A percentile compares a stretch with the other conserved stretches of the same genome.
Conservation (phyloP, 78 protist genomes). For the Monocercomonoides exilis region DNA sequence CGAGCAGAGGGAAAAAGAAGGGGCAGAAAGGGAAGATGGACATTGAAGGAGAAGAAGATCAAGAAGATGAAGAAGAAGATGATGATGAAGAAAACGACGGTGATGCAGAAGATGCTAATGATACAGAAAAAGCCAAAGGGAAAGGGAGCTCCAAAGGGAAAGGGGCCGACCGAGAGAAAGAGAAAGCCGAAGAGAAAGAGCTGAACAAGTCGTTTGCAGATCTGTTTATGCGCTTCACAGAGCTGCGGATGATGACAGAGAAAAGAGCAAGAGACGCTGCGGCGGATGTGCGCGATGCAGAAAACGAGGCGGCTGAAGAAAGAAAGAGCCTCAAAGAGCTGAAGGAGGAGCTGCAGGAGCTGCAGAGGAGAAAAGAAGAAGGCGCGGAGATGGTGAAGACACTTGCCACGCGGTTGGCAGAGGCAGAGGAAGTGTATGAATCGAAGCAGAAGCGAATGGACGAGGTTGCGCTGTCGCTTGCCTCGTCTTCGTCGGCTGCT, state of each 20-base stretch:
- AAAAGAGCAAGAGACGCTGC: conserved; percentile 15
- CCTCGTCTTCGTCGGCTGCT: too few relatives aligned
- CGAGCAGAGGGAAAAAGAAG: background rate
- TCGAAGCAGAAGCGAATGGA: too few relatives aligned
- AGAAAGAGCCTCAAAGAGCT: background rate
- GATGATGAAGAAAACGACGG: background rate
- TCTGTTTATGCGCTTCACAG: too few relatives aligned
- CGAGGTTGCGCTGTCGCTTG: too few relatives aligned
- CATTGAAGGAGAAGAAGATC: too few relatives aligned
- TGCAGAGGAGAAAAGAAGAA: conserved; percentile 18
- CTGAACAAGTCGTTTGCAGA: too few relatives aligned
- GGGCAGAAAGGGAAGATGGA: conserved; percentile 15
- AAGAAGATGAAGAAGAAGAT: background rate
- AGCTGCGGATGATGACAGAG: too few relatives aligned
- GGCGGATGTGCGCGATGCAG: too few relatives aligned
- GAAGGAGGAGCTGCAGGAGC: conserved; percentile 11
- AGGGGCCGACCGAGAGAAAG: conserved; percentile 18
- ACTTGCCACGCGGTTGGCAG: conserved; percentile 5
- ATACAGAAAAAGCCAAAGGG: conserved; percentile 19
- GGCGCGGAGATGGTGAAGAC: conserved; percentile 20
- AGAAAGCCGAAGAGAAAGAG: background rate
- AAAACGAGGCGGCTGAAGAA: too few relatives aligned
- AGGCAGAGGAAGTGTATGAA: background rate
- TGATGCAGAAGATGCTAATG: conserved; percentile 14
- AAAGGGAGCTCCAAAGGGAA: background rate